These are phyloP conservation scores for Stereocaulon alpinum DNA, from an alignment of 495 filamentous ascomycete species.

Conservation along the genomic window DNA sequence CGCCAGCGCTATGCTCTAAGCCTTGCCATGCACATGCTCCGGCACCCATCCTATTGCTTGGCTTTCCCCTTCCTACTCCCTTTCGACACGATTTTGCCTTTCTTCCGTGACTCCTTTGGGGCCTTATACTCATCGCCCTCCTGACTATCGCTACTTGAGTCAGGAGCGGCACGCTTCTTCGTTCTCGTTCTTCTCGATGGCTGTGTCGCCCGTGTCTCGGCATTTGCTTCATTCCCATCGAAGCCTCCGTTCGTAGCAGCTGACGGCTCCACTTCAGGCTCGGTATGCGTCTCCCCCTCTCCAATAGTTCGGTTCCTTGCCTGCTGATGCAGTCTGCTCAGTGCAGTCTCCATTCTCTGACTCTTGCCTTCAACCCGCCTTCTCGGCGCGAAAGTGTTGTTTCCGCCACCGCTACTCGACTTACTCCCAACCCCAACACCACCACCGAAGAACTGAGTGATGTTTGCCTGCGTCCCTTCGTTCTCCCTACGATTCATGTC, in stretches of 20 bases:
- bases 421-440: constrained; percentile 42
- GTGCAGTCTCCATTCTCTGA: constrained; percentile 74
- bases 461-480: constrained; percentile 92
- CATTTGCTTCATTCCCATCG: constrained; percentile 10
- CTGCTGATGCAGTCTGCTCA: constrained; percentile 53
- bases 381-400: constrained; percentile 72
- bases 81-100: not conserved
- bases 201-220: not conserved
- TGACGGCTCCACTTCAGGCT: not conserved
- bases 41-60: not conserved
- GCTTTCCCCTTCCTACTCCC: constrained; percentile 1
- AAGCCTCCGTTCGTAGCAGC: not conserved
- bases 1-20: constrained; percentile 3
- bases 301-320: constrained; percentile 31
- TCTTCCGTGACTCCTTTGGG: constrained; percentile 11
- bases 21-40: not conserved
- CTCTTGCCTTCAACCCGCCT: constrained; percentile 50
- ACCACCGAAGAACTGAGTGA: constrained; percentile 76
- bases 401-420: constrained; percentile 29
- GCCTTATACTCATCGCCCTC: constrained; percentile 14
- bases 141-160: constrained; percentile 1
- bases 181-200: constrained; percentile 6
- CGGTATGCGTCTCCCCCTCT: constrained; percentile 1
- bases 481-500: constrained; percentile 82
- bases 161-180: constrained; percentile 11